Percentiles rank a stretch among this genome's conserved stretches.
phyloP scores from a whole-genome alignment of 2,329 filamentous ascomycete genomes.

The Ustulina deusta region DNA sequence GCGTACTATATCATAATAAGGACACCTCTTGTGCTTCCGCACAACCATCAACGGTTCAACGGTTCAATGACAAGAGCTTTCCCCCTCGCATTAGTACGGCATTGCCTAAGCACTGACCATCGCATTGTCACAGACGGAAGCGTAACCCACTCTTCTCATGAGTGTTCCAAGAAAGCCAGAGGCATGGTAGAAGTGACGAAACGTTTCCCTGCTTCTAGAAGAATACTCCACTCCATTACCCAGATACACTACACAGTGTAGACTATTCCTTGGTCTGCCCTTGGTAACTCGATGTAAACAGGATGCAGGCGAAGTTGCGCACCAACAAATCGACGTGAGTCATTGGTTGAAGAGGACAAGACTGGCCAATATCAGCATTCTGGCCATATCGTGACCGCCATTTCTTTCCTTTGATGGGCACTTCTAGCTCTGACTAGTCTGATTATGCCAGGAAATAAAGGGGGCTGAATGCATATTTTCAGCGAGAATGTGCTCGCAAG shows the following conservation, averaged over 20 bases:
- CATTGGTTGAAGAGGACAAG: conserved; percentile 5
- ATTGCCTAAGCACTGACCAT: conserved; percentile 13
- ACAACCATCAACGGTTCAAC: background rate
- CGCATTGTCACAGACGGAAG: conserved; percentile 13
- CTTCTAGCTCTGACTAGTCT: conserved; percentile 21
- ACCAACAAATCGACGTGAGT: conserved; percentile 8
- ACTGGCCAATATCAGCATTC: background rate
- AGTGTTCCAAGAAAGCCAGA: conserved; percentile 15
- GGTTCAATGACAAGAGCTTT: background rate
- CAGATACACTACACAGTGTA: too few relatives aligned
- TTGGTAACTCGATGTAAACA: conserved; percentile 11
- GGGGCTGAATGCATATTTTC: conserved; percentile 14
- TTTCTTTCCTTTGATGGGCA: conserved; percentile 16
- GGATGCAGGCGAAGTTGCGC: background rate
- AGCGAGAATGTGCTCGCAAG: conserved; percentile 12
- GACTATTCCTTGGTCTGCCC: background rate
- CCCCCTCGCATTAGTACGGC: background rate
- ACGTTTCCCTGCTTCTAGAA: conserved; percentile 30
- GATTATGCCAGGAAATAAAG: conserved; percentile 17
- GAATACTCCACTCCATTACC: conserved; percentile 1
- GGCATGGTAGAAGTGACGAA: conserved; percentile 8
- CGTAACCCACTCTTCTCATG: conserved; percentile 9
- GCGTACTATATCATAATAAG: background rate
- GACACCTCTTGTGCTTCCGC: background rate
- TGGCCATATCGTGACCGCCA: background rate